A percentile compares a stretch with the other conserved stretches of the same genome.
phyloP scores from a whole-genome alignment of 352 stramenopile species.

The Hyaloperonospora brassicae region DNA sequence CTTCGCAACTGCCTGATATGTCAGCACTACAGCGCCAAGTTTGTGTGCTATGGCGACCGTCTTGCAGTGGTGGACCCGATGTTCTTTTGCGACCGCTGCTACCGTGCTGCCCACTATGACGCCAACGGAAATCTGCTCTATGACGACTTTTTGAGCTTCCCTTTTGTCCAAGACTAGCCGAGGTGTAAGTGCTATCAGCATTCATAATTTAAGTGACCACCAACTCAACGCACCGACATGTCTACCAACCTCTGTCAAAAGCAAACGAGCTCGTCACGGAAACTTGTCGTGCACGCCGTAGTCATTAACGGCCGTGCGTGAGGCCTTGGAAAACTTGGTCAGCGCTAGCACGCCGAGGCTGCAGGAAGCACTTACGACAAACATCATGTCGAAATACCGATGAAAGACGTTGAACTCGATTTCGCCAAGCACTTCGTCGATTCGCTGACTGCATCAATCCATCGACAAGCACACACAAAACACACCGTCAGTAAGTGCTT shows the following conservation, averaged over 20 bases:
- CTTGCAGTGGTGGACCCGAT: slow-evolving; percentile 58
- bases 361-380: slow-evolving; percentile 64
- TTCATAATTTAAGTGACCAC: slow-evolving; percentile 23
- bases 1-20: slow-evolving; percentile 71
- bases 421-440: slow-evolving; percentile 74
- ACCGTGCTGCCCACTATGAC: slow-evolving; percentile 57
- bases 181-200: slow-evolving; percentile 6
- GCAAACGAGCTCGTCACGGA: slow-evolving; percentile 29
- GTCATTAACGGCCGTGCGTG: slow-evolving; percentile 62
- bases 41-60: slow-evolving; percentile 68
- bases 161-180: slow-evolving; percentile 58
- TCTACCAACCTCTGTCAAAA: slow-evolving; percentile 5
- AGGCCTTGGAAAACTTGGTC: slow-evolving; percentile 76
- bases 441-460: slow-evolving; percentile 39
- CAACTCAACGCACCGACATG: slow-evolving; percentile 4
- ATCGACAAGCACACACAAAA: slow-evolving; percentile 2
- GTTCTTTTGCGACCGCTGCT: slow-evolving; percentile 75
- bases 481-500: background rate
- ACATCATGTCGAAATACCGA: slow-evolving; percentile 81
- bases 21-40: slow-evolving; percentile 70
- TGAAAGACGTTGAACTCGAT: slow-evolving; percentile 83
- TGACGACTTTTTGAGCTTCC: slow-evolving; percentile 63
- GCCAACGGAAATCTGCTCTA: slow-evolving; percentile 45
- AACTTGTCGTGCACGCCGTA: slow-evolving; percentile 75
- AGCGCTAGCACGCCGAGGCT: slow-evolving; percentile 51